phyloP scores from a whole-genome alignment of 805 yeast species.

The Pichia cabralensis region DNA sequence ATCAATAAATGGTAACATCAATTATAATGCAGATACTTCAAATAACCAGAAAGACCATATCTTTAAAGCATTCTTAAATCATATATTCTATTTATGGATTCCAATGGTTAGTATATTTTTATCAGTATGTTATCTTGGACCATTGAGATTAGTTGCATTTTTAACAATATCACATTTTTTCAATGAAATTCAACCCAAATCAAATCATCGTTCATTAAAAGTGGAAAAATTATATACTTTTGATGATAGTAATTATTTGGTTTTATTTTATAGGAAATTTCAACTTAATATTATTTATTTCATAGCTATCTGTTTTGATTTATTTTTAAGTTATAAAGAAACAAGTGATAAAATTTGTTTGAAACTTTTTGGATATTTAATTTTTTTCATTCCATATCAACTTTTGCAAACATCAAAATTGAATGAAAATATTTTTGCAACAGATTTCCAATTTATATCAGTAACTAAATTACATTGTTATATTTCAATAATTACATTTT shows the following conservation, averaged over 20 bases:
- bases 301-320: slow-evolving; percentile 6
- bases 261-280: background rate
- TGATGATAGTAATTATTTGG: slow-evolving; percentile 7
- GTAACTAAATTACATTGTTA: background rate
- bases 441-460: no score
- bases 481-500: slow-evolving; percentile 2
- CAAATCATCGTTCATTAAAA: slow-evolving; percentile 12
- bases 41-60: no score
- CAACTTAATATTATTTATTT: slow-evolving; percentile 12
- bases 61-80: no score
- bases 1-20: no score
- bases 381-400: slow-evolving; percentile 3
- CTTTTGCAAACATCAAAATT: no score
- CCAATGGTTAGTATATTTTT: slow-evolving; percentile 16
- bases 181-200: background rate
- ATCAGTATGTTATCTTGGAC: slow-evolving; percentile 17
- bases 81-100: slow-evolving; percentile 6
- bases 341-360: no score
- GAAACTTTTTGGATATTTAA: slow-evolving; percentile 4
- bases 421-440: no score
- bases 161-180: slow-evolving; percentile 14
- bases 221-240: slow-evolving; percentile 14
- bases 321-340: no score
- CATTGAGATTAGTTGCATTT: slow-evolving; percentile 20
- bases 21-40: no score